Base-by-base conservation (phyloP, 2,329 filamentous ascomycete genomes). In the Aspergillus ochraceoroseus region DNA sequence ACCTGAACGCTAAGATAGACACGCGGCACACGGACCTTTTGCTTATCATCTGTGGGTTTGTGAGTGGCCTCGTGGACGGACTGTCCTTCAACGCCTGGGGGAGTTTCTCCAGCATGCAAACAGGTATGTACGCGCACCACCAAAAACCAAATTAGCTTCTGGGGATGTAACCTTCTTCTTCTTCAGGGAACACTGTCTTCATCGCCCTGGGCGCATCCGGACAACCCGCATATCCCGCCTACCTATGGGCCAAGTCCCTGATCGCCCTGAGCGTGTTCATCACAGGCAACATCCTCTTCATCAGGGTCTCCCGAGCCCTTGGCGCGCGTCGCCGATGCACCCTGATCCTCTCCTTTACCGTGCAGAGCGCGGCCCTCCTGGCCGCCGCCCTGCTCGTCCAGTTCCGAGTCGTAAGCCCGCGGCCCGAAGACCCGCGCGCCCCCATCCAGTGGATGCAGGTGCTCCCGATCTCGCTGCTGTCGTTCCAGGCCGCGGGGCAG, bases 111-210 rank as follows among this genome's bases (percentile, higher is more conserved):
- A 64, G 64, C 47, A 67, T 68, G 64, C 65, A 68, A 46, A 67
- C 65, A 39, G 65, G 65, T 67, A 52, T 27, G 36, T n/a, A n/a
- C n/a, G n/a, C n/a, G n/a, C n/a, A n/a, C n/a, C n/a, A n/a, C n/a
- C n/a, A n/a, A n/a, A n/a, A n/a, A n/a, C n/a, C n/a, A n/a, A n/a
- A n/a, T n/a, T n/a, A n/a, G n/a, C n/a, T n/a, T n/a, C n/a, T n/a
- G n/a, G n/a, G n/a, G n/a, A 22, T 22, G 5, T 9, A 22, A 22
- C 20, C 20, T 7, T 20, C 11, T 22, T n/a, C n/a, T n/a, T n/a
- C n/a, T n/a, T n/a, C n/a, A 70, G 67, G 67, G 23, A 70, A 70
- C 47, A 64, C 64, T 5, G 55, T 70, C 32, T 70, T 70, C 48
- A 58, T 69, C 11, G 67, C 64, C 8, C 57, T 70, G 4, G 67